Evolutionary conservation across 768 basidiomycete genomes (phyloP).

Genomic region (Stropharia rugosoannulata): DNA sequence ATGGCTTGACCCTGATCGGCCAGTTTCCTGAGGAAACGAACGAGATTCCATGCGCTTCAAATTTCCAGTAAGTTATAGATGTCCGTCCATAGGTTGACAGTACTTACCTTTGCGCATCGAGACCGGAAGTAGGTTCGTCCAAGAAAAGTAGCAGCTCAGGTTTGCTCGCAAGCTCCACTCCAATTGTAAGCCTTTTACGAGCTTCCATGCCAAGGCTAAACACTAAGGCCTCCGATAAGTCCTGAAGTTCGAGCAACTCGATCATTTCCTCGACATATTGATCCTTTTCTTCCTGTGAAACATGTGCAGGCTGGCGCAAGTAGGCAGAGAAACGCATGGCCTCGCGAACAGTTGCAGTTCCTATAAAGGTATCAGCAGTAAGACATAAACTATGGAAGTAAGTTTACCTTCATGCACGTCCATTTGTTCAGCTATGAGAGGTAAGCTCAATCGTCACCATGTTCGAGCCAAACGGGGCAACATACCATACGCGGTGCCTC

Average conservation of each 20-base stretch:
- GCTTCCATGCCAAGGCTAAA: slow-evolving; percentile 66
- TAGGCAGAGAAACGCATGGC: slow-evolving; percentile 86
- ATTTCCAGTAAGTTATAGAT: slow-evolving; percentile 46
- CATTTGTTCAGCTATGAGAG: slow-evolving; percentile 68
- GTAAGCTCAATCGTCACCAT: slow-evolving; percentile 12
- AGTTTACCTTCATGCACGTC: slow-evolving; percentile 68
- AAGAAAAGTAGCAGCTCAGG: slow-evolving; percentile 76
- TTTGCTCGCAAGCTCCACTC: slow-evolving; percentile 88
- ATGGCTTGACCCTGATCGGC: slow-evolving; percentile 87
- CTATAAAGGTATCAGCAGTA: slow-evolving; percentile 12
- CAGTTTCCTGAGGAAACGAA: slow-evolving; percentile 80
- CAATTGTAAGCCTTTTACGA: slow-evolving; percentile 87
- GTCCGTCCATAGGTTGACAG: neutral
- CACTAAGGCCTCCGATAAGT: slow-evolving; percentile 81
- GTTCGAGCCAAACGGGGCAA: slow-evolving; percentile 20
- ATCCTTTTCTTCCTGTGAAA: slow-evolving; percentile 73
- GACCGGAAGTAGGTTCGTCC: slow-evolving; percentile 48
- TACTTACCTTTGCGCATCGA: slow-evolving; percentile 41
- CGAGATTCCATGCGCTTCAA: slow-evolving; percentile 74
- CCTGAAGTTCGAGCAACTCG: slow-evolving; percentile 80
- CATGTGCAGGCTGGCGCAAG: slow-evolving; percentile 70
- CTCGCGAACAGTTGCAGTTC: slow-evolving; percentile 80
- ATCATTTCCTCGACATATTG: slow-evolving; percentile 82
- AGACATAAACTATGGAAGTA: neutral
- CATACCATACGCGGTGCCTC: slow-evolving; percentile 76